These are phyloP conservation scores for Paramecium biaurelia DNA, from an alignment of 73 alveolate species.

Conservation along the genomic window DNA sequence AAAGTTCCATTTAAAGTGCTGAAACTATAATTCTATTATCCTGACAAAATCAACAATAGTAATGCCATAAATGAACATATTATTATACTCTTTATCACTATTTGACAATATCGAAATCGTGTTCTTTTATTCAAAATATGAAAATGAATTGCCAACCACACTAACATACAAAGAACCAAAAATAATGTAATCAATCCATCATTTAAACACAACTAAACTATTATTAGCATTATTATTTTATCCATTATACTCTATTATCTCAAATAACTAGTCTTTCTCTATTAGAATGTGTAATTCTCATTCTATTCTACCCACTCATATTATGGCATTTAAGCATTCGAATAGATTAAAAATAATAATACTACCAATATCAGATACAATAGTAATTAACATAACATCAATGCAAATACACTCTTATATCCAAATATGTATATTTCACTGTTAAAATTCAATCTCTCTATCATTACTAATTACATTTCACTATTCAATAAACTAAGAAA, in stretches of 20 bases:
- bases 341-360: background rate
- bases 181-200: constrained; percentile 32
- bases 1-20: background rate
- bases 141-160: constrained; percentile 16
- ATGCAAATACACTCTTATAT: background rate
- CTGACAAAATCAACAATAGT: background rate
- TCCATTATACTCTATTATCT: background rate
- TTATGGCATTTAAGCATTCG: background rate
- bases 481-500: background rate
- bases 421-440: background rate
- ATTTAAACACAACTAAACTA: background rate
- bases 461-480: background rate
- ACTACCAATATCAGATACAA: background rate
- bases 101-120: background rate
- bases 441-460: background rate
- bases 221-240: background rate
- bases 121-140: background rate
- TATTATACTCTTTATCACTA: background rate
- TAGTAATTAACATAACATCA: background rate
- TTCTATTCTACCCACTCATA: background rate
- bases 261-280: background rate
- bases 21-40: background rate
- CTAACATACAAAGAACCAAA: background rate
- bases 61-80: background rate
- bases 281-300: background rate